Base-by-base conservation (phyloP, 1,284 basidiomycete species). In the Fomes fomentarius region DNA sequence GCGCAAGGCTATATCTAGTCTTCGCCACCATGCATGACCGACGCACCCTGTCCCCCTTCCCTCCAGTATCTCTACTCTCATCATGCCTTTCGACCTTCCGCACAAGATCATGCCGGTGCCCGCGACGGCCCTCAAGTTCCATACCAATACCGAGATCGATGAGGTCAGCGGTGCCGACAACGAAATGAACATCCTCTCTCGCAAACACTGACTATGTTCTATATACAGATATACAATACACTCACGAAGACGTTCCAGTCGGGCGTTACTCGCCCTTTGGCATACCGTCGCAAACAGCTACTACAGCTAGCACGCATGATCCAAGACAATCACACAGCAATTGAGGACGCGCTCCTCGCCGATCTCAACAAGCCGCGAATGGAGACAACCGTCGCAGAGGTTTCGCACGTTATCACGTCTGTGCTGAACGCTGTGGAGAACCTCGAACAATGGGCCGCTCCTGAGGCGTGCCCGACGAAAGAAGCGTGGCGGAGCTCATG, bases 221-320 rank as follows among this genome's bases (percentile, higher is more conserved):
- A 8, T 31, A 9, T 5, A 7, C 48, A 83, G 79, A 74, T 78
- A 45, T 75, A 83, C 59, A 69, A 68, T 9, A 70, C 72, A 1
- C 70, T 88, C 11, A 69, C 71, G 39, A 64, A 66, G 41, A 78
- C 79, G 11, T 89, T 87, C 71, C 67, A 71, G 17, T 71, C 77
- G 5, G 76, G 79, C 19, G 77, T 73, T 52, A 84, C 84, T 4
- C 74, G 76, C 24, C 69, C 78, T 11, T 64, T 87, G 45, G 74
- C 73, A 35, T 89, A 83, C 67, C 74, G 87, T 35, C 77, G 82
- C 57, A 77, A 78, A 51, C 85, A 88, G 70, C 77, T 89, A 47
- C 79, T 84, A 61, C 82, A 85, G 68, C 73, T 89, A 37, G 80
- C 79, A 11, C 85, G 78, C 54, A 68, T 88, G 65, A 63, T 87